Percentiles rank a stretch among this genome's conserved stretches.
These are phyloP conservation scores for Fusarium papillatum DNA, from an alignment of 2,329 filamentous ascomycete genomes.

Conservation along the genomic window DNA sequence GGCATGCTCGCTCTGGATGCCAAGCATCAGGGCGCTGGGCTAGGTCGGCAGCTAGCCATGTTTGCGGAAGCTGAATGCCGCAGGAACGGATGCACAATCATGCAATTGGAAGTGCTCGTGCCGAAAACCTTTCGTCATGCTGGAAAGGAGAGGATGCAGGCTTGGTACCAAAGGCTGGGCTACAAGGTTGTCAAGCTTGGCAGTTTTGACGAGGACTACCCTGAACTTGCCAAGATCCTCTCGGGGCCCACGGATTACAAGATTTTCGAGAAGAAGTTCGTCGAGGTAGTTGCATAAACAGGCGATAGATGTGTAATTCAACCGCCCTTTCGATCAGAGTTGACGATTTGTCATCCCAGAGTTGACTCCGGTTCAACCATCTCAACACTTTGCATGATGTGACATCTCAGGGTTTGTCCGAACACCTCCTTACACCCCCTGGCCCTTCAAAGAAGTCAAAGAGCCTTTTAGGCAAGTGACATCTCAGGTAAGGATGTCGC, in stretches of 20 bases:
- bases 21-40: slow-evolving; percentile 38
- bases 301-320: neutral
- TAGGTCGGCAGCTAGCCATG: slow-evolving; percentile 40
- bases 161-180: slow-evolving; percentile 47
- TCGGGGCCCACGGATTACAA: slow-evolving; percentile 45
- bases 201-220: slow-evolving; percentile 45
- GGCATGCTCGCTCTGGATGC: slow-evolving; percentile 46
- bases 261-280: slow-evolving; percentile 45
- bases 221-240: slow-evolving; percentile 41
- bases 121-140: slow-evolving; percentile 44
- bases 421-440: neutral
- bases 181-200: slow-evolving; percentile 44
- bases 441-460: neutral
- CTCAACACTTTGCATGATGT: neutral
- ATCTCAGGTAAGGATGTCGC: neutral
- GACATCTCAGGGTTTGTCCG: neutral
- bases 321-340: neutral
- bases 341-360: neutral
- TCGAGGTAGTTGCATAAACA: neutral
- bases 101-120: slow-evolving; percentile 47
- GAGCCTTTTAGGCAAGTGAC: neutral
- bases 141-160: slow-evolving; percentile 42
- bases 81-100: slow-evolving; percentile 41
- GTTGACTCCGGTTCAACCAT: neutral
- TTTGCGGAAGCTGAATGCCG: slow-evolving; percentile 47